Percentiles rank a stretch among this genome's conserved stretches.
Conservation (phyloP, 2,329 filamentous ascomycete species). For the Apiospora phragmitis region DNA sequence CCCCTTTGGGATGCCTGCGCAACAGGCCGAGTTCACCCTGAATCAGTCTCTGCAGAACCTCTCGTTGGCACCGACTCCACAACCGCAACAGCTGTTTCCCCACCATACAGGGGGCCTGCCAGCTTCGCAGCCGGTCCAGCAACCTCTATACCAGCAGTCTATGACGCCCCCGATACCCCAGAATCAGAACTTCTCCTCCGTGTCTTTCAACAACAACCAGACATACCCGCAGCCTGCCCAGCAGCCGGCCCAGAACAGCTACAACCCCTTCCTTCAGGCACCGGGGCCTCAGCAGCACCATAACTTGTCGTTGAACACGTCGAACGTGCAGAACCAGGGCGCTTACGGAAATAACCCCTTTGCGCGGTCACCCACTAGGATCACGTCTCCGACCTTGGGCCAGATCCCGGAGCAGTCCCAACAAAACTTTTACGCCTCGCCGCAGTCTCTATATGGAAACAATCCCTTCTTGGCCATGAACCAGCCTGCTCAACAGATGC, state of each 20-base stretch:
- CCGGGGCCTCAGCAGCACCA: conserved; percentile 32
- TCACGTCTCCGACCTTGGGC: conserved; percentile 31
- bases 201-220: conserved; percentile 44
- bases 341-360: conserved; percentile 31
- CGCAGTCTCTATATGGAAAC: conserved; percentile 28
- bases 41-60: conserved; percentile 75
- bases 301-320: conserved; percentile 29
- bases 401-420: conserved; percentile 38
- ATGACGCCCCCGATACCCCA: conserved; percentile 44
- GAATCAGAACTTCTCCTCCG: conserved; percentile 40
- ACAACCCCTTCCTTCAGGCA: conserved; percentile 53
- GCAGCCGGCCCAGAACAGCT: conserved; percentile 41
- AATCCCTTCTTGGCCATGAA: conserved; percentile 37
- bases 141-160: conserved; percentile 43
- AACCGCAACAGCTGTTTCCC: conserved; percentile 66
- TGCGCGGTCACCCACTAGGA: conserved; percentile 30
- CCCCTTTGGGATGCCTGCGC: conserved; percentile 62
- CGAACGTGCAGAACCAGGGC: conserved; percentile 28
- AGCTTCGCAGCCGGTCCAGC: conserved; percentile 42
- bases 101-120: conserved; percentile 69
- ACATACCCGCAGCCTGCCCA: conserved; percentile 40
- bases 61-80: conserved; percentile 56
- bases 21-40: conserved; percentile 46
- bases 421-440: conserved; percentile 34
- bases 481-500: conserved; percentile 26